Evolutionary conservation across 805 yeast species (phyloP).

Genomic region (Yarrowia sp.): DNA sequence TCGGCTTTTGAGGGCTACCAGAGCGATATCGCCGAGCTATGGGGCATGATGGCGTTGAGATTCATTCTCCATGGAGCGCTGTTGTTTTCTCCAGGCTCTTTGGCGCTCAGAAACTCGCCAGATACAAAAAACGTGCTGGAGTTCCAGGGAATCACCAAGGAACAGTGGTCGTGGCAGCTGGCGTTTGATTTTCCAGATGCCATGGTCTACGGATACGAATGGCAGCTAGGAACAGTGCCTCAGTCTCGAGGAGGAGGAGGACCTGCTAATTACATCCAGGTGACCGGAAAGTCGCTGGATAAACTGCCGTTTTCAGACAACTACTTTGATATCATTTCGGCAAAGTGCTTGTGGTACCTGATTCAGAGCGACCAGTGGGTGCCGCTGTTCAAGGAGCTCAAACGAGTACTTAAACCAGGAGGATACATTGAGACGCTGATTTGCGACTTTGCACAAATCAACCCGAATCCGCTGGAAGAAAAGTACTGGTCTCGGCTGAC

Average conservation of each 20-base stretch:
- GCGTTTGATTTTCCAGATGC: slow-evolving; percentile 38
- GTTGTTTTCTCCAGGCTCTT: slow-evolving; percentile 36
- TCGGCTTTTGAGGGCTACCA: slow-evolving; percentile 27
- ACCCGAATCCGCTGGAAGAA: slow-evolving; percentile 11
- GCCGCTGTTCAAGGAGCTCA: slow-evolving; percentile 34
- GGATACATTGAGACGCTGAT: slow-evolving; percentile 37
- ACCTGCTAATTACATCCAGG: slow-evolving; percentile 37
- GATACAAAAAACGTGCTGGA: slow-evolving; percentile 31
- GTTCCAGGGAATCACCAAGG: slow-evolving; percentile 34
- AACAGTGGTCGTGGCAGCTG: slow-evolving; percentile 40
- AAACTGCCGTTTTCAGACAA: slow-evolving; percentile 38
- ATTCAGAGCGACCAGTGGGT: slow-evolving; percentile 34
- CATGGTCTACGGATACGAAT: slow-evolving; percentile 37
- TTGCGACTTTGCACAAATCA: slow-evolving; percentile 31
- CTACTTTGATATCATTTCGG: slow-evolving; percentile 36
- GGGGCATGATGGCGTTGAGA: slow-evolving; percentile 38
- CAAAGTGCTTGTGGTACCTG: slow-evolving; percentile 39
- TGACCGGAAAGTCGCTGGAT: slow-evolving; percentile 33
- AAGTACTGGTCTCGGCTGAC: slow-evolving; percentile 24
- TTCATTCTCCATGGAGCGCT: slow-evolving; percentile 35
- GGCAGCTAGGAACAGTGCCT: slow-evolving; percentile 29
- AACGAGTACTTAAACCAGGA: slow-evolving; percentile 38
- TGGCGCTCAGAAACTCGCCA: background rate
- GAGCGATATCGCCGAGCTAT: slow-evolving; percentile 36
- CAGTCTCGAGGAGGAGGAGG: slow-evolving; percentile 31